Conservation (phyloP, 331 rosid genomes). For the Malus hybrid region DNA sequence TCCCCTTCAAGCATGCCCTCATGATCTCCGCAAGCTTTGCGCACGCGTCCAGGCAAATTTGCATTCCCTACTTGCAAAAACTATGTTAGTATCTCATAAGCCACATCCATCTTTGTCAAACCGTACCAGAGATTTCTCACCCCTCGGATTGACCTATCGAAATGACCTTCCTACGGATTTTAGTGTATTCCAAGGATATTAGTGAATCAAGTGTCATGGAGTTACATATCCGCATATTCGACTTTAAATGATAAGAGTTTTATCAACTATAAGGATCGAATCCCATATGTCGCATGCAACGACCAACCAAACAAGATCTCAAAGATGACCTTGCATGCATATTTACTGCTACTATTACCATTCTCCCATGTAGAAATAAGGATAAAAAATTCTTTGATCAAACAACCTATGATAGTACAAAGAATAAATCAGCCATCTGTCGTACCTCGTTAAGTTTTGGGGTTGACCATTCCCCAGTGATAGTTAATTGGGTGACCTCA, state of each 20-base stretch:
- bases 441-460: slow-evolving; percentile 77
- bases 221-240: too few species aligned
- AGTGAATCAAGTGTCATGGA: not conserved
- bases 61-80: slow-evolving; percentile 68
- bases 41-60: slow-evolving; percentile 88
- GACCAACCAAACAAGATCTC: not conserved
- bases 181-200: not conserved
- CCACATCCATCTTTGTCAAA: not conserved
- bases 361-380: not conserved
- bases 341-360: not conserved
- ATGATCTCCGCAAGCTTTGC: slow-evolving; percentile 75
- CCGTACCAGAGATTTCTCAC: not conserved
- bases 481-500: slow-evolving; percentile 85
- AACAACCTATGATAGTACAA: not conserved
- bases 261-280: too few species aligned
- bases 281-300: not conserved
- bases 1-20: slow-evolving; percentile 78
- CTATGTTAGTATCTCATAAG: not conserved
- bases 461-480: slow-evolving; percentile 96
- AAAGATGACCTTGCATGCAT: not conserved
- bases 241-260: too few species aligned
- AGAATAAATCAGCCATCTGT: not conserved
- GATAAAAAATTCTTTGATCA: not conserved
- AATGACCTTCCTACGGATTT: not conserved
- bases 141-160: not conserved